Conservation (phyloP, 2,329 filamentous ascomycete species). For the Colletotrichum endophyticum region DNA sequence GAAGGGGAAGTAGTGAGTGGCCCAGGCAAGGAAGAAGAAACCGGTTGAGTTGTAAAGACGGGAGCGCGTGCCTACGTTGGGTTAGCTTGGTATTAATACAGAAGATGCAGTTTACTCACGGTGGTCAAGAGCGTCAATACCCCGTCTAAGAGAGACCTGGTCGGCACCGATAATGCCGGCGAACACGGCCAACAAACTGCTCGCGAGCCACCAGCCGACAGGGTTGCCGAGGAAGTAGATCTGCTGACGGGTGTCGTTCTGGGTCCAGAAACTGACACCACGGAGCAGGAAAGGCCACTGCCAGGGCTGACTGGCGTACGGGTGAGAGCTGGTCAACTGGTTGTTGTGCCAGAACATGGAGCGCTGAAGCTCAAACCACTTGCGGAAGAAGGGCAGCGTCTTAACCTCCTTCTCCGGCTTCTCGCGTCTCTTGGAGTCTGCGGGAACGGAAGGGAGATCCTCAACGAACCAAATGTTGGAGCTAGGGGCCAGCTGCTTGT, state of each 20-base stretch:
- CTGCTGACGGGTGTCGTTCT: constrained; percentile 91
- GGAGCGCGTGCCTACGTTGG: constrained; percentile 75
- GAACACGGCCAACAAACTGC: constrained; percentile 90
- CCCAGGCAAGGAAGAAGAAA: constrained; percentile 99
- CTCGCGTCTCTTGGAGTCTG: constrained; percentile 73
- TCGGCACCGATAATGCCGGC: constrained; percentile 91
- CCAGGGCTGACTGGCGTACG: constrained; percentile 92
- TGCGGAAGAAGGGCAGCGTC: constrained; percentile 83
- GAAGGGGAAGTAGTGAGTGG: constrained; percentile 96
- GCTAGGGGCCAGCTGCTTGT: constrained; percentile 89
- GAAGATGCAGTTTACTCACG: constrained; percentile 65
- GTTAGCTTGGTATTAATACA: constrained; percentile 31
- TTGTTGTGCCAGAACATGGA: constrained; percentile 99
- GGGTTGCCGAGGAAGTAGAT: constrained; percentile 99
- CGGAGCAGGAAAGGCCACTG: constrained; percentile 98
- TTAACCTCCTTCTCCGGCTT: constrained; percentile 83
- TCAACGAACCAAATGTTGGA: constrained; percentile 97
- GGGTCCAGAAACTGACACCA: constrained; percentile 99
- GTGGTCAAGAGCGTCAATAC: constrained; percentile 89
- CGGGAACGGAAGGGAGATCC: constrained; percentile 80
- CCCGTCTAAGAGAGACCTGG: constrained; percentile 90
- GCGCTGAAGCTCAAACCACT: constrained; percentile 95
- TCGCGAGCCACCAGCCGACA: constrained; percentile 95
- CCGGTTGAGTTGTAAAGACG: constrained; percentile 98
- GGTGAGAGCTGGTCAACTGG: constrained; percentile 94